These are phyloP conservation scores for Blastocystis sp. DNA, from an alignment of 352 stramenopile genomes.

Conservation along the genomic window DNA sequence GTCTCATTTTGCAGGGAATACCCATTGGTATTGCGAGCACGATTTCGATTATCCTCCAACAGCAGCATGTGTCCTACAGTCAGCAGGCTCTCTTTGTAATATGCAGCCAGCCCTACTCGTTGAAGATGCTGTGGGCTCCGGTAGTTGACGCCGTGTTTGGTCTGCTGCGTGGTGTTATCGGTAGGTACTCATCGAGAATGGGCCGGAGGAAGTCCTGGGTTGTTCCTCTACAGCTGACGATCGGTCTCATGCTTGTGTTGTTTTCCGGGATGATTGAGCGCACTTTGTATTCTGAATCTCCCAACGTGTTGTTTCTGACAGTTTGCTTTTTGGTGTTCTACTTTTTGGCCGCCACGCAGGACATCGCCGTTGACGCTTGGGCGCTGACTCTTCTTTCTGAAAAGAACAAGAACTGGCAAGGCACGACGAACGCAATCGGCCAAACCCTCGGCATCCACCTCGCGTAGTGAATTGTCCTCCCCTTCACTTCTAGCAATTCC, in stretches of 20 bases:
- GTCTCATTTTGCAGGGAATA: constrained; percentile 78
- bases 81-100: constrained; percentile 88
- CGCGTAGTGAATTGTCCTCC: background rate
- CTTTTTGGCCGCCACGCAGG: constrained; percentile 86
- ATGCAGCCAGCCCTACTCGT: constrained; percentile 86
- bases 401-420: constrained; percentile 86
- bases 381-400: constrained; percentile 86
- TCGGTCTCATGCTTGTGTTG: constrained; percentile 83
- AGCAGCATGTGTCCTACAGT: constrained; percentile 83
- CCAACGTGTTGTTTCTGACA: constrained; percentile 84
- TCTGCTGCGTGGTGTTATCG: constrained; percentile 28
- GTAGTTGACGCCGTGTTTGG: constrained; percentile 82
- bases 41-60: constrained; percentile 87
- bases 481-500: constrained; percentile 76
- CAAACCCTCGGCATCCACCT: constrained; percentile 81
- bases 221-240: constrained; percentile 85
- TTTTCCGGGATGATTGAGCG: constrained; percentile 61
- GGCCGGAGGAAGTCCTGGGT: constrained; percentile 81
- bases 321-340: constrained; percentile 88
- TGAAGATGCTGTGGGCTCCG: constrained; percentile 87
- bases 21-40: constrained; percentile 86
- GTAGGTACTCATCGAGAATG: constrained; percentile 42
- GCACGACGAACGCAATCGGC: constrained; percentile 86
- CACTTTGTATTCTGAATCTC: constrained; percentile 77
- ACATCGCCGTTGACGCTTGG: constrained; percentile 88